A percentile compares a stretch with the other conserved stretches of the same genome.
Conservation (phyloP, 2,329 filamentous ascomycete species). For the Rhynchosporium graminicola region DNA sequence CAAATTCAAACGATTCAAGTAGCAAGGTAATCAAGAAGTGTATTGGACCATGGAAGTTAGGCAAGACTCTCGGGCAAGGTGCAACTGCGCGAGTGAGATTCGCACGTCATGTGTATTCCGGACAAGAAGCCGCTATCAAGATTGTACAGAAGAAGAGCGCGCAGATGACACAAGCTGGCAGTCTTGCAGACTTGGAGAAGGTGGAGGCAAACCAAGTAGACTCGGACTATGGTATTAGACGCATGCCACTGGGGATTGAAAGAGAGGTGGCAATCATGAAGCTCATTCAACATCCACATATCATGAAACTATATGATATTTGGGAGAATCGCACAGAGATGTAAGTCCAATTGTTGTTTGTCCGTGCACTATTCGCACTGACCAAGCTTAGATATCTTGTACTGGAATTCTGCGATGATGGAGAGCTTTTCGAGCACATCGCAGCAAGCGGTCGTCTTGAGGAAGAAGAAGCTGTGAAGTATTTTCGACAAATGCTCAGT, state of each 20-base stretch:
- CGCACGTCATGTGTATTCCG: conserved; percentile 76
- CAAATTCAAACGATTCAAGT: conserved; percentile 42
- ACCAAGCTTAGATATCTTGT: conserved; percentile 73
- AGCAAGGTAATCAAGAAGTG: conserved; percentile 58
- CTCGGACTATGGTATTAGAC: conserved; percentile 60
- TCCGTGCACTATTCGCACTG: neutral
- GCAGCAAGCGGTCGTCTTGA: conserved; percentile 69
- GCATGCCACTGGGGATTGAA: conserved; percentile 86
- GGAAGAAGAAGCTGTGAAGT: conserved; percentile 78
- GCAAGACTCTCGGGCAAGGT: conserved; percentile 84
- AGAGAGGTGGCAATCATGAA: conserved; percentile 97
- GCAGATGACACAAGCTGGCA: conserved; percentile 79
- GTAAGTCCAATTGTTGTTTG: conserved; percentile 53
- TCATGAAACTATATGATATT: conserved; percentile 92
- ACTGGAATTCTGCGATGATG: conserved; percentile 84
- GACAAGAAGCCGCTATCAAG: conserved; percentile 87
- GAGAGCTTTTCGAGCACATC: conserved; percentile 76
- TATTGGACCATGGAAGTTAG: conserved; percentile 92
- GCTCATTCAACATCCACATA: conserved; percentile 90
- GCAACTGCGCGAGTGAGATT: conserved; percentile 86
- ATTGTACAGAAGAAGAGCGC: conserved; percentile 86
- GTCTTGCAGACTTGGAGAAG: conserved; percentile 78
- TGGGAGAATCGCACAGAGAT: conserved; percentile 97
- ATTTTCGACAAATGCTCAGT: conserved; percentile 92
- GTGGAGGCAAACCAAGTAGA: conserved; percentile 62